Percentiles rank a stretch among this genome's conserved stretches.
These are phyloP conservation scores for Phellopilus nigrolimitatus DNA, from an alignment of 1,284 basidiomycete genomes.

Conservation along the genomic window DNA sequence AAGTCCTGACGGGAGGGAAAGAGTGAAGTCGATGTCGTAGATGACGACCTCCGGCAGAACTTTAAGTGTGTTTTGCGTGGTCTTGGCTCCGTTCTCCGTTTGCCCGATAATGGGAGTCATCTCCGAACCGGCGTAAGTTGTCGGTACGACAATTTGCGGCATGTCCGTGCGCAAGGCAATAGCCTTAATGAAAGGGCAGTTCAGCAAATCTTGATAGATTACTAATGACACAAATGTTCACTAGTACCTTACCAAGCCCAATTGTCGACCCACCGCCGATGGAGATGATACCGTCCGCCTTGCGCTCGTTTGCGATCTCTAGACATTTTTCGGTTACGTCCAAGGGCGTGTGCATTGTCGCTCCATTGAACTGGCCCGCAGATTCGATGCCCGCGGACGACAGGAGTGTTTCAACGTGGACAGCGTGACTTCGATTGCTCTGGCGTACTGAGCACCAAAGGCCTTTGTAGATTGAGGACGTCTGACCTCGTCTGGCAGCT, in stretches of 20 bases:
- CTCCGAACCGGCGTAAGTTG: conserved; percentile 43
- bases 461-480: conserved; percentile 31
- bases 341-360: conserved; percentile 42
- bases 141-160: conserved; percentile 42
- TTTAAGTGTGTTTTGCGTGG: conserved; percentile 36
- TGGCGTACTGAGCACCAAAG: conserved; percentile 34
- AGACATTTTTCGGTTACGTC: conserved; percentile 37
- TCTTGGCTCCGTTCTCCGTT: conserved; percentile 39
- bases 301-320: conserved; percentile 27
- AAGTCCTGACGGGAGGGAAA: conserved; percentile 36
- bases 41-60: conserved; percentile 40
- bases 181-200: conserved; percentile 24
- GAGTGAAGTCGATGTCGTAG: conserved; percentile 41
- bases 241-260: conserved; percentile 35
- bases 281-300: conserved; percentile 38
- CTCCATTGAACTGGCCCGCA: conserved; percentile 33
- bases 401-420: conserved; percentile 28
- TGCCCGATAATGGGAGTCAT: conserved; percentile 42
- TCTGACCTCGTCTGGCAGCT: conserved; percentile 34
- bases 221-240: not conserved
- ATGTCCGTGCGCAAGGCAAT: conserved; percentile 37
- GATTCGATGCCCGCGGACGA: conserved; percentile 25
- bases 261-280: conserved; percentile 42
- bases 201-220: not conserved
- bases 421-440: conserved; percentile 27